Conservation (phyloP, 1,284 basidiomycete species). For the Malassezia dermatis region DNA sequence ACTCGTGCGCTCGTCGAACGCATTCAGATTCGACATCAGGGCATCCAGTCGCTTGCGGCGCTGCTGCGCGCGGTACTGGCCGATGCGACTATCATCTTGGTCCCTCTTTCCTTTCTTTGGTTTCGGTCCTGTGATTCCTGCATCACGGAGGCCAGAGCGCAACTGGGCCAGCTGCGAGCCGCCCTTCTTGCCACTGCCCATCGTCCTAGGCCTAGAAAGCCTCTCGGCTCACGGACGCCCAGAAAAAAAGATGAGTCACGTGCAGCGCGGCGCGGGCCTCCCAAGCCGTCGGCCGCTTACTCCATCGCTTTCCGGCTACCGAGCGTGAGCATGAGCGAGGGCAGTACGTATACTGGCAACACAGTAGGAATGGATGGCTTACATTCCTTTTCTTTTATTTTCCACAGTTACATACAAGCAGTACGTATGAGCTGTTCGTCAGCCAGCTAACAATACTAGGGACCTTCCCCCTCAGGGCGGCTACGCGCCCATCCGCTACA, state of each 20-base stretch:
- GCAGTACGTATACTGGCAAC: conserved; percentile 9
- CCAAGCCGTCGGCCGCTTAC: neutral
- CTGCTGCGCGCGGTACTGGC: conserved; percentile 23
- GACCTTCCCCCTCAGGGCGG: conserved; percentile 92
- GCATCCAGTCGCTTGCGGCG: conserved; percentile 60
- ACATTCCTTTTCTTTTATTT: neutral
- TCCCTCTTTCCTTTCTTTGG: conserved; percentile 47
- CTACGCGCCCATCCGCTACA: conserved; percentile 86
- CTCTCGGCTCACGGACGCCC: neutral
- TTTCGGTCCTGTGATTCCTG: conserved; percentile 36
- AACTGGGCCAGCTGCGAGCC: conserved; percentile 47
- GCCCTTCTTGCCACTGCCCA: conserved; percentile 31
- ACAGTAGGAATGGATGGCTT: neutral
- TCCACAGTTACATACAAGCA: conserved; percentile 17
- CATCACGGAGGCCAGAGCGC: conserved; percentile 32
- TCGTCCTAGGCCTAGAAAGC: conserved; percentile 4
- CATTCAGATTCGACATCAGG: conserved; percentile 76
- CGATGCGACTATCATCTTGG: conserved; percentile 46
- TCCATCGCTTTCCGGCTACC: neutral
- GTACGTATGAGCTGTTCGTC: neutral
- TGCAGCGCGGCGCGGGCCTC: conserved; percentile 3
- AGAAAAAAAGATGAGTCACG: conserved; percentile 15
- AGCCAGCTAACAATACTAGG: conserved; percentile 51
- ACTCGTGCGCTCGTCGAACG: conserved; percentile 60
- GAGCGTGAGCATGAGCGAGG: conserved; percentile 11